A percentile compares a stretch with the other conserved stretches of the same genome.
Conservation (phyloP, 768 basidiomycete species). For the Cystofilobasidium capitatum region DNA sequence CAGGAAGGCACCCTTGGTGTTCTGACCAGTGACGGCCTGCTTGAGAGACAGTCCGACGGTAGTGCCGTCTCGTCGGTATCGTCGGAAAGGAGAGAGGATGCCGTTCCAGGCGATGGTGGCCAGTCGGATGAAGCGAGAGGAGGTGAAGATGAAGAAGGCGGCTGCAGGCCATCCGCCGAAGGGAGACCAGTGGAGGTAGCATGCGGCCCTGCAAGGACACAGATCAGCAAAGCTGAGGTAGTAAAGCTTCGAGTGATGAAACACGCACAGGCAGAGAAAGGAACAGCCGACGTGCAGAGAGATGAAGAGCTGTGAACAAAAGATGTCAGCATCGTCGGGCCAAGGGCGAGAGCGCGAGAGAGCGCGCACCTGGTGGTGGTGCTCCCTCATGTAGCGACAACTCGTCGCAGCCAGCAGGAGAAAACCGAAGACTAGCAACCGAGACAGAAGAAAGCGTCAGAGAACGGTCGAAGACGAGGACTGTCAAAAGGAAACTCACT, state of each 20-base stretch:
- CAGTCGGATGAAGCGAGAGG: slow-evolving; percentile 1
- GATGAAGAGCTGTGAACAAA: slow-evolving; percentile 3
- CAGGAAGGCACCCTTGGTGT: not conserved
- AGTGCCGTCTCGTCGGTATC: not conserved
- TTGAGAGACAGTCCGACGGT: not conserved
- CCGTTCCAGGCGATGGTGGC: not conserved
- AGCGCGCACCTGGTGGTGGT: slow-evolving; percentile 1
- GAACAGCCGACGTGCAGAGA: slow-evolving; percentile 3
- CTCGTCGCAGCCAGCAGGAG: not conserved
- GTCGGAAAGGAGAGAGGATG: not conserved
- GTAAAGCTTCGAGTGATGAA: not conserved
- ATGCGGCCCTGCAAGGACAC: not conserved
- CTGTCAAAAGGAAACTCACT: not conserved
- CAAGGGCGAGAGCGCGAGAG: not conserved
- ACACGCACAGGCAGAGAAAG: slow-evolving; percentile 9
- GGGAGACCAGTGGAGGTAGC: slow-evolving; percentile 13
- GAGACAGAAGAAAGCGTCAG: not conserved
- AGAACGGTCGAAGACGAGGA: not conserved
- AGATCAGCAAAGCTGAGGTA: not conserved
- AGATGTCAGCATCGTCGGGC: not conserved
- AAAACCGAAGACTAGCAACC: not conserved
- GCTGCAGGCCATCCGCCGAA: not conserved
- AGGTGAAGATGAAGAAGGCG: slow-evolving; percentile 8
- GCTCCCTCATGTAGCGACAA: not conserved
- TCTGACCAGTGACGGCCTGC: not conserved